These are phyloP conservation scores for Pachyrhizus erosus DNA, from an alignment of 306 rosid species.

Conservation along the genomic window DNA sequence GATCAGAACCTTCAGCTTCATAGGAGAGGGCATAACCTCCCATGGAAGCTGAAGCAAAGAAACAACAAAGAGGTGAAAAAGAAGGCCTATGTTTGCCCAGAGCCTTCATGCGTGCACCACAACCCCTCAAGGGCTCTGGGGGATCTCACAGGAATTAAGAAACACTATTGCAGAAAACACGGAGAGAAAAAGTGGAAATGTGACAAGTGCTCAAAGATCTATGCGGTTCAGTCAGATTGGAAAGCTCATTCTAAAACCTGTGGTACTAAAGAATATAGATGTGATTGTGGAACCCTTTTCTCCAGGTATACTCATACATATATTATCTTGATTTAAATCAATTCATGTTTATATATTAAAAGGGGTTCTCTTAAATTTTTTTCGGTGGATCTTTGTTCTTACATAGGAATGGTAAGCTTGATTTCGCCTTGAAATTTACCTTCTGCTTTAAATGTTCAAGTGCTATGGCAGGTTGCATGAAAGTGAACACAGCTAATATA, in stretches of 20 bases:
- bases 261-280: conserved; percentile 96
- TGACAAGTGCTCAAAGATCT: conserved; percentile 89
- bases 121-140: conserved; percentile 97
- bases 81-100: conserved; percentile 96
- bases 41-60: conserved; percentile 96
- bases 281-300: conserved; percentile 98
- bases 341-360: conserved; percentile 1
- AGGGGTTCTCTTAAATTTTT: conserved; percentile 2
- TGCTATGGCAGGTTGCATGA: conserved; percentile 51
- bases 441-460: conserved; percentile 36
- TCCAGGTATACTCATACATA: conserved; percentile 60
- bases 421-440: conserved; percentile 34
- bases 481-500: conserved; percentile 57
- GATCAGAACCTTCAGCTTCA: conserved; percentile 95
- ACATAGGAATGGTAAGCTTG: conserved; percentile 43
- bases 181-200: conserved; percentile 99
- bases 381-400: conserved; percentile 32
- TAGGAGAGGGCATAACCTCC: conserved; percentile 91
- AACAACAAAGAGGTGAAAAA: conserved; percentile 78
- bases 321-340: not conserved
- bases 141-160: conserved; percentile 95
- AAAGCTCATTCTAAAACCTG: conserved; percentile 97
- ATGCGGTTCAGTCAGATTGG: conserved; percentile 99
- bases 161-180: conserved; percentile 91
- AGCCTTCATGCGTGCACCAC: conserved; percentile 92